Percentiles rank a stretch among this genome's conserved stretches.
Evolutionary conservation across 2,329 filamentous ascomycete genomes (phyloP).

Genomic region (Chrysoporthe puriensis): DNA sequence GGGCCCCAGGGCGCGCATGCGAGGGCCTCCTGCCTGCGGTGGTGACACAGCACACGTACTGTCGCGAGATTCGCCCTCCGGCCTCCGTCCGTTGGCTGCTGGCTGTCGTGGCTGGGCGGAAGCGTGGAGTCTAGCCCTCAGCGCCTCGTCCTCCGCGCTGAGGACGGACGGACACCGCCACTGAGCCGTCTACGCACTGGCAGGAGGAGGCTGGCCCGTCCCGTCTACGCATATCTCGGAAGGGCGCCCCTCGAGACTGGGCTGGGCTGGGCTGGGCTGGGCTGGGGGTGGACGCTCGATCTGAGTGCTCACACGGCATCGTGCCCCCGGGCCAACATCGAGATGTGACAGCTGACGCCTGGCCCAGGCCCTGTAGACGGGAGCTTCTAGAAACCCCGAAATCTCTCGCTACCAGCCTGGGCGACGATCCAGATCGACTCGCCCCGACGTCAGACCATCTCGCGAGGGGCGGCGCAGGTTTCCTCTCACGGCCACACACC

Average conservation of each 20-base stretch:
- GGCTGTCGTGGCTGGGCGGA: background rate
- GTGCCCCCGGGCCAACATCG: background rate
- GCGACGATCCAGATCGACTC: background rate
- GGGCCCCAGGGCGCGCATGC: background rate
- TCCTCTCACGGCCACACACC: background rate
- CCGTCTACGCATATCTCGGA: background rate
- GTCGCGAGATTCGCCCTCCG: background rate
- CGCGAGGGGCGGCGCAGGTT: background rate
- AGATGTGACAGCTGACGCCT: background rate
- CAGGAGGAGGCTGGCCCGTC: too few relatives aligned
- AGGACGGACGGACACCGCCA: too few relatives aligned
- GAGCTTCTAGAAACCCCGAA: background rate
- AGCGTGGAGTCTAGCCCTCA: background rate
- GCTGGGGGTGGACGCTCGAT: background rate
- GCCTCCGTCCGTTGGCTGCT: slow-evolving; percentile 4
- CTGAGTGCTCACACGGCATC: background rate
- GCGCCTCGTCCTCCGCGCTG: background rate
- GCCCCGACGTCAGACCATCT: background rate
- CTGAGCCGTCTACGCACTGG: too few relatives aligned
- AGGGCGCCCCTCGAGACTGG: too few relatives aligned
- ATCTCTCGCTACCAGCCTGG: background rate
- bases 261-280: too few relatives aligned
- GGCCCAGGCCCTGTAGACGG: background rate
- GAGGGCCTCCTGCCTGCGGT: background rate
- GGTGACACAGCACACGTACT: background rate